These are phyloP conservation scores for Cinnamomum micranthum DNA, from an alignment of 164 flowering plant species.

Conservation along the genomic window DNA sequence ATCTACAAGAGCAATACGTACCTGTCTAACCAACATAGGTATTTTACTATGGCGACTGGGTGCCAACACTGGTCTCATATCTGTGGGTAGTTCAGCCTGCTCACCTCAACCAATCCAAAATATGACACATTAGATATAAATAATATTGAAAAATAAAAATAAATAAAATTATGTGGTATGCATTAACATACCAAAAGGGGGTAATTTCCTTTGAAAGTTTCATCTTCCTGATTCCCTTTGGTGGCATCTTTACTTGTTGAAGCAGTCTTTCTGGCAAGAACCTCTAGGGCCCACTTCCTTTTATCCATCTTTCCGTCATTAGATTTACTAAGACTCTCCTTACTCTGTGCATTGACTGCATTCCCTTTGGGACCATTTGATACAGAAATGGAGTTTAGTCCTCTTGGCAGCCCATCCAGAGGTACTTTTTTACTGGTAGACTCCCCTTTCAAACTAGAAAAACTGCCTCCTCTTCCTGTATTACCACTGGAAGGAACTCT, in stretches of 20 bases:
- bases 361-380: constrained; percentile 26
- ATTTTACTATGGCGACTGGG: constrained; percentile 68
- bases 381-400: constrained; percentile 20
- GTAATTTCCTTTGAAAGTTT: constrained; percentile 55
- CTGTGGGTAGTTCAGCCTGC: constrained; percentile 83
- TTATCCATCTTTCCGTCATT: constrained; percentile 54
- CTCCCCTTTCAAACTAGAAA: constrained; percentile 21
- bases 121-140: background rate
- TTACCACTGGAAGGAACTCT: constrained; percentile 23
- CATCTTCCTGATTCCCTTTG: constrained; percentile 46
- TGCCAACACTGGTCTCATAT: constrained; percentile 75
- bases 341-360: constrained; percentile 15
- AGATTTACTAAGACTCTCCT: constrained; percentile 39
- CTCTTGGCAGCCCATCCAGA: constrained; percentile 14
- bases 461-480: constrained; percentile 19
- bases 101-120: constrained; percentile 20
- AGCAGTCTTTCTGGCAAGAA: constrained; percentile 85
- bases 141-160: background rate
- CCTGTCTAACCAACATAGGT: constrained; percentile 81
- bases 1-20: constrained; percentile 15
- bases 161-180: background rate
- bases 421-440: constrained; percentile 24
- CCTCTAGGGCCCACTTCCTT: constrained; percentile 89
- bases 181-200: constrained; percentile 62
- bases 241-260: constrained; percentile 20